Base-by-base conservation (phyloP, 2,329 filamentous ascomycete species). In the Ophiostoma himal-ulmi region DNA sequence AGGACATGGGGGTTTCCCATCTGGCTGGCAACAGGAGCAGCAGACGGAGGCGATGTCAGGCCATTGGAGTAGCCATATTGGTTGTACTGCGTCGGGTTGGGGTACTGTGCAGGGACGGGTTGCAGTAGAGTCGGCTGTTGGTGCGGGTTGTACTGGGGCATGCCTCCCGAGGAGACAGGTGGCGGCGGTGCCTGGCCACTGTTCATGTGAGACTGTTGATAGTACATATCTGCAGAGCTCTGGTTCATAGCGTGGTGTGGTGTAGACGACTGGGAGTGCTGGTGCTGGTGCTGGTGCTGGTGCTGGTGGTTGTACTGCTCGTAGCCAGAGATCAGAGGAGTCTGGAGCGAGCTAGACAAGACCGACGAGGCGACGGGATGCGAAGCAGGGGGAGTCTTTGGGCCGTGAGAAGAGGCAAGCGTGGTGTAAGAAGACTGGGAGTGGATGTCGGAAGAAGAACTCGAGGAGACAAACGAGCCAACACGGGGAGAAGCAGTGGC, bases 221-320 rank as follows among this genome's bases (percentile, higher is more conserved):
- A 93, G 80, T 96, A 95, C 89, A 96, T 91, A 76, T 96, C 94
- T 39, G 88, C 84, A 10, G 88, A 87, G 76, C 86, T 86, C 80
- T 91, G 90, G 82, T 96, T 96, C 94, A 97, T 97, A 80, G 83
- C 82, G 76, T 71, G 81, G 10, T 72, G 77, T 82, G 80, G 80
- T 82, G 83, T 69, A 77, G 77, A 71, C 77, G 75, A 73, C 11
- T 65, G 60, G 7, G 60, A 39, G 7, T 79, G 60, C 60, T 64
- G 26, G 3, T 30, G 60, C 60, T 65, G 48, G 7, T 79, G 60
- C 60, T 64, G 26, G 3, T 30, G 60, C 60, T 65, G 48, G 78
- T 76, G n/a, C 36, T 67, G 41, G n/a, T 67, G 83, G 26, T 79
- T 79, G 22, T 82, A 80, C 80, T 82, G 83, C 69, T 77, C 77